Evolutionary conservation across 2,329 filamentous ascomycete species (phyloP).

Genomic region (Paraphoma chrysanthemicola): DNA sequence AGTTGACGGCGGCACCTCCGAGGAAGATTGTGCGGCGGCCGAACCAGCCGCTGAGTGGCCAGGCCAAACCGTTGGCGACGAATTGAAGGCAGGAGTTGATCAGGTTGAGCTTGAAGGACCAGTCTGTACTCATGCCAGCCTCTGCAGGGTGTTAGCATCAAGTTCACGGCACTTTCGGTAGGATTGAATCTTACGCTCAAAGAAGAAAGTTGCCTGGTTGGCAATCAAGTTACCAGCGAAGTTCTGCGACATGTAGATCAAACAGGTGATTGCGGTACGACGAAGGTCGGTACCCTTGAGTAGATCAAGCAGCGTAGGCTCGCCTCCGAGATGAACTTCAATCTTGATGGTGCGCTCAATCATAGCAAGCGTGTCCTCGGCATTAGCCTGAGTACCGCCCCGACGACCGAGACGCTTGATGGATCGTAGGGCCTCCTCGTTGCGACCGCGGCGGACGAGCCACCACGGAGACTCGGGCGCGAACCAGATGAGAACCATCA

Average conservation of each 20-base stretch:
- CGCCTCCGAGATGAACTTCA: slow-evolving; percentile 54
- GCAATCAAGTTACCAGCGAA: slow-evolving; percentile 67
- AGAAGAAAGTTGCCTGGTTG: slow-evolving; percentile 69
- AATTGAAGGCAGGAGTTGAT: slow-evolving; percentile 69
- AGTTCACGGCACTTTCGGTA: slow-evolving; percentile 26
- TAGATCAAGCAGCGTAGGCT: slow-evolving; percentile 58
- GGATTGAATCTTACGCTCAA: slow-evolving; percentile 53
- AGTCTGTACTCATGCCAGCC: slow-evolving; percentile 63
- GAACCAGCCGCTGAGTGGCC: slow-evolving; percentile 69
- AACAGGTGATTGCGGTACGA: slow-evolving; percentile 62
- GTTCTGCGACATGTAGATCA: slow-evolving; percentile 65
- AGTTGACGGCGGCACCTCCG: slow-evolving; percentile 63
- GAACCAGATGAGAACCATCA: too few species aligned
- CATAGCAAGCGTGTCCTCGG: too few species aligned
- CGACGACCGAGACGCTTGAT: too few species aligned
- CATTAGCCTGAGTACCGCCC: too few species aligned
- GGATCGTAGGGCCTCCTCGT: too few species aligned
- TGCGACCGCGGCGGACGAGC: too few species aligned
- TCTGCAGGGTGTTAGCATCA: slow-evolving; percentile 50
- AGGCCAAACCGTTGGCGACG: slow-evolving; percentile 69
- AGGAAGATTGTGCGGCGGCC: slow-evolving; percentile 70
- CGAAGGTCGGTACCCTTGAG: slow-evolving; percentile 62
- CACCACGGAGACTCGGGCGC: too few species aligned
- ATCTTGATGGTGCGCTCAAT: slow-evolving; percentile 51
- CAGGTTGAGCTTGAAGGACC: slow-evolving; percentile 67